A percentile compares a stretch with the other conserved stretches of the same genome.
Conservation (phyloP, 169 alveolate genomes). For the Plasmodium gonderi region DNA sequence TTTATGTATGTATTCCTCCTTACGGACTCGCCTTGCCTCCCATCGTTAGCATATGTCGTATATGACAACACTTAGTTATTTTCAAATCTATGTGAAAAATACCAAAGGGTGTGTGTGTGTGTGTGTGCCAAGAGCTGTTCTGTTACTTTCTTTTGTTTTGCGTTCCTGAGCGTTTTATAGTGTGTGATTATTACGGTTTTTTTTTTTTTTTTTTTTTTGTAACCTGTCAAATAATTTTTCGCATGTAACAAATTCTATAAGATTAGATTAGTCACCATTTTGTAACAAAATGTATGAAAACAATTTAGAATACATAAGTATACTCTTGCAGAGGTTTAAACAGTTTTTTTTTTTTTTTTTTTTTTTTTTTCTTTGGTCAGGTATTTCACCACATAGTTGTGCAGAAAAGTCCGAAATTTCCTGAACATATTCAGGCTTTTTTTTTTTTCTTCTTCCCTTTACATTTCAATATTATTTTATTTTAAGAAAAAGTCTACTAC, state of each 20-base stretch:
- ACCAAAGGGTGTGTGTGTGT: neutral
- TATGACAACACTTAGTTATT: too few species aligned
- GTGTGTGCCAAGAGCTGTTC: neutral
- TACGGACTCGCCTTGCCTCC: neutral
- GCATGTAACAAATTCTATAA: too few species aligned
- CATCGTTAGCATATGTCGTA: too few species aligned
- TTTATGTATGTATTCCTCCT: neutral
- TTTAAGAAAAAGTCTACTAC: neutral
- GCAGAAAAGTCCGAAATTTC: neutral
- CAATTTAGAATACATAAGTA: too few species aligned
- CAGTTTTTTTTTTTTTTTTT: slow-evolving; percentile 2
- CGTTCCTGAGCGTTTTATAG: neutral
- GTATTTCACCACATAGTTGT: neutral
- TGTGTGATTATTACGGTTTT: neutral
- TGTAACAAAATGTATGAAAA: too few species aligned
- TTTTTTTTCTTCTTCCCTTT: neutral
- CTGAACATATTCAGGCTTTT: neutral
- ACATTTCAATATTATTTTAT: too few species aligned
- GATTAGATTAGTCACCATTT: too few species aligned
- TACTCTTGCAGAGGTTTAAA: too few species aligned
- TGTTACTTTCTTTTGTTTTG: neutral
- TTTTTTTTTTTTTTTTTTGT: neutral
- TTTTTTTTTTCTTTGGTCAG: neutral
- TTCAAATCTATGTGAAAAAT: neutral
- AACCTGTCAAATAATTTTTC: neutral